Base-by-base conservation (phyloP, 2,329 filamentous ascomycete species). In the Chrysoporthe cubensis region DNA sequence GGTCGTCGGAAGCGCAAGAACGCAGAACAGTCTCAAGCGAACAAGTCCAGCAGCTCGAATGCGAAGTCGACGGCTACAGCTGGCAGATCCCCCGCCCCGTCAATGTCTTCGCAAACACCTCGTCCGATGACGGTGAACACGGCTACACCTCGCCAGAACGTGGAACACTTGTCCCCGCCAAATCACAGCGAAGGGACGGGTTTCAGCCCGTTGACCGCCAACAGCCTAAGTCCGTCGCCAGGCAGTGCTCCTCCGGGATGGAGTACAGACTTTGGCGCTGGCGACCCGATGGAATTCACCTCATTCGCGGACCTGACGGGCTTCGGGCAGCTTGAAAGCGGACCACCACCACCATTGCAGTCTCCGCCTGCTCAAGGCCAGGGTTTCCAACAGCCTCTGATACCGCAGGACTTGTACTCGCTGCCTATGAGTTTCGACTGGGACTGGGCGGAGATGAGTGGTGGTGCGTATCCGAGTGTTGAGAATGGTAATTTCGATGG, bases 391-490 rank as follows among this genome's bases (percentile, higher is more conserved):
- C 92, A 96, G 72, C 94, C 94, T 0, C 91, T 97, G 74, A 88
- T 98, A 32, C 95, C 96, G 4, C 93, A 95, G 74, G 96, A 98
- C 79, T 80, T 98, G 37, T 99, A 96, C 89, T 91, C 95, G 77
- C 90, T 98, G 87, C 94, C 95, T 1, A 97, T 97, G 90, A 96
- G 93, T 2, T 85, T 98, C 32, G 95, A 98, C 76, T 97, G 94
- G 94, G 93, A 87, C 75, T 90, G 87, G 86, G 87, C 87, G 1
- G 88, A 90, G 77, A 88, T 90, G 83, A 89, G 86, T 43, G 87
- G 87, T n/a, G 88, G 87, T 11, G 82, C 84, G 2, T 90, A 90
- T 72, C 87, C 88, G 13, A 84, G 84, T 37, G 88, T 90, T 52
- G 88, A 90, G 74, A 90, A 90, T 71, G 87, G 87, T 6, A 85